Conservation (phyloP, 495 filamentous ascomycete genomes). For the Letharia columbiana region DNA sequence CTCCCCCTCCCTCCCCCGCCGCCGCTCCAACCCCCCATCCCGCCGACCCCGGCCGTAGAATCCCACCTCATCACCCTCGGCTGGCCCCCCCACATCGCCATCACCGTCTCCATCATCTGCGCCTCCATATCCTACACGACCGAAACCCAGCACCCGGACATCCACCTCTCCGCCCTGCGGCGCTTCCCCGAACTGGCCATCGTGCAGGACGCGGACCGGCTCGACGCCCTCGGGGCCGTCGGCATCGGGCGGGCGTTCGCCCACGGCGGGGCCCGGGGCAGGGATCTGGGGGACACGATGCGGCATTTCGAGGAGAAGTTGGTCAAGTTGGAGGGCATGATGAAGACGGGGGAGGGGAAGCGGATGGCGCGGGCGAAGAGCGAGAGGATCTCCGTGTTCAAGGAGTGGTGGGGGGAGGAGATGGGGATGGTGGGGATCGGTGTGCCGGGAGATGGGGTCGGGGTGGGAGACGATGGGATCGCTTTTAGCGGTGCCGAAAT, state of each 20-base stretch:
- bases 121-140: conserved; percentile 18
- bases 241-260: conserved; percentile 60
- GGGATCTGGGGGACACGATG: not conserved
- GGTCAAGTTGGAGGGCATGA: conserved; percentile 49
- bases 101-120: conserved; percentile 13
- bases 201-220: conserved; percentile 68
- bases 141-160: not conserved
- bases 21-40: not conserved
- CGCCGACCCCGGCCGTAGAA: not conserved
- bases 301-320: conserved; percentile 46
- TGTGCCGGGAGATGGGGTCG: not conserved
- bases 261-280: conserved; percentile 38
- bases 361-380: conserved; percentile 47
- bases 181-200: conserved; percentile 59
- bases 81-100: conserved; percentile 17
- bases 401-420: conserved; percentile 46
- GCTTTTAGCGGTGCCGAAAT: not conserved
- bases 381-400: conserved; percentile 47
- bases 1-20: not conserved
- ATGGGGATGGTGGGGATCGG: not conserved
- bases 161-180: conserved; percentile 3
- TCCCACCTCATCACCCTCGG: conserved; percentile 14
- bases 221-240: conserved; percentile 70
- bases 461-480: rapidly evolving
- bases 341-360: conserved; percentile 60